These are phyloP conservation scores for Triangularia verruculosa DNA, from an alignment of 2,329 filamentous ascomycete genomes.

Conservation along the genomic window DNA sequence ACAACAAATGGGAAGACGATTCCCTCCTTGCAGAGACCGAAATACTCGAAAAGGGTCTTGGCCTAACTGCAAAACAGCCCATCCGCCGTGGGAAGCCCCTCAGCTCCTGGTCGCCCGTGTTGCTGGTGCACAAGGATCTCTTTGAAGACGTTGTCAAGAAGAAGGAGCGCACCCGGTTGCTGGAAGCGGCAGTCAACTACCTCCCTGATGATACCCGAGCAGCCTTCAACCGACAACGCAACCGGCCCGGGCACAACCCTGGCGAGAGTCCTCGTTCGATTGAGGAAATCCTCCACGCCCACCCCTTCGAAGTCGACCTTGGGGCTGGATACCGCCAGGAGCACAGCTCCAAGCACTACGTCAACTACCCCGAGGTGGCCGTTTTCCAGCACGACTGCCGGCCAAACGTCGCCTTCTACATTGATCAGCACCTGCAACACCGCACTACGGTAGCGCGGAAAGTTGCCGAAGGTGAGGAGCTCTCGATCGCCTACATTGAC, in stretches of 20 bases:
- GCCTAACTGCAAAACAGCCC: slow-evolving; percentile 22
- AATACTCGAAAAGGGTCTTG: slow-evolving; percentile 21
- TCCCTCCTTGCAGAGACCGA: slow-evolving; percentile 17
- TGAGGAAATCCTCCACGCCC: slow-evolving; percentile 23
- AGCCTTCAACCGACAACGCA: slow-evolving; percentile 23
- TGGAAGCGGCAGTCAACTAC: slow-evolving; percentile 27
- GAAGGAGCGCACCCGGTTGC: slow-evolving; percentile 20
- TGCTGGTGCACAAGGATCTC: slow-evolving; percentile 27
- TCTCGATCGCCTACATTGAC: slow-evolving; percentile 39
- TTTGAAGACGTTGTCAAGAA: slow-evolving; percentile 19
- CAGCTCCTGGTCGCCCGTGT: slow-evolving; percentile 25
- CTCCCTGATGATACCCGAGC: slow-evolving; percentile 27
- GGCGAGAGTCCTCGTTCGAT: slow-evolving; percentile 16
- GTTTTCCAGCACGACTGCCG: slow-evolving; percentile 42
- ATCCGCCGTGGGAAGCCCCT: slow-evolving; percentile 28
- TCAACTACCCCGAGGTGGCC: slow-evolving; percentile 36
- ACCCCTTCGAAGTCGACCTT: slow-evolving; percentile 30
- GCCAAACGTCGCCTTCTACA: slow-evolving; percentile 37
- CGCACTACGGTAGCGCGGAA: slow-evolving; percentile 35
- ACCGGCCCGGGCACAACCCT: slow-evolving; percentile 6
- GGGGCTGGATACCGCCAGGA: slow-evolving; percentile 17
- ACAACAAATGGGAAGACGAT: slow-evolving; percentile 19
- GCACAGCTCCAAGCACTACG: slow-evolving; percentile 25
- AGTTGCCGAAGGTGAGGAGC: slow-evolving; percentile 36
- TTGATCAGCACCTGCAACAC: slow-evolving; percentile 35